phyloP scores from a whole-genome alignment of 192 early-diverging fungal species.

The Mortierella hygrophila region DNA sequence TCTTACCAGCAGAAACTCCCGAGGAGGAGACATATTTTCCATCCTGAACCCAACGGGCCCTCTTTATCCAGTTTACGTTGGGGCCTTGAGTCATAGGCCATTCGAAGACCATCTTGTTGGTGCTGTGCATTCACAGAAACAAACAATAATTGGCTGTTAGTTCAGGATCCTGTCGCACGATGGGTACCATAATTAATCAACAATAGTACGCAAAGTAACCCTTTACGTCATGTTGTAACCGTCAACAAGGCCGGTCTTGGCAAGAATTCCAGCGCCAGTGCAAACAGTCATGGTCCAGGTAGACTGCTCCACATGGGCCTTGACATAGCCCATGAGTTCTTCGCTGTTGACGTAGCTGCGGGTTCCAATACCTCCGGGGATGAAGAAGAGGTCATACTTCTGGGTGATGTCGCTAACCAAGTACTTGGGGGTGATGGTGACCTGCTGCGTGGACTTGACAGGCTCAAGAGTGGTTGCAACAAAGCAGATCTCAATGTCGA shows the following conservation, averaged over 20 bases:
- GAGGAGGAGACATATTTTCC: slow-evolving; percentile 59
- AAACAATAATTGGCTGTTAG: neutral
- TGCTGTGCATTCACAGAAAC: slow-evolving; percentile 9
- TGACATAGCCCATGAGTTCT: slow-evolving; percentile 13
- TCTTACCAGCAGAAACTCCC: slow-evolving; percentile 60
- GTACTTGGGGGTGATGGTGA: slow-evolving; percentile 37
- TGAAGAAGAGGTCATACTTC: slow-evolving; percentile 49
- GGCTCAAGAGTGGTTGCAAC: slow-evolving; percentile 23
- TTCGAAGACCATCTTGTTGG: slow-evolving; percentile 44
- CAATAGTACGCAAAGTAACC: neutral
- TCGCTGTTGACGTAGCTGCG: slow-evolving; percentile 15
- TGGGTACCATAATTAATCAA: neutral
- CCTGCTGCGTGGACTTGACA: slow-evolving; percentile 18
- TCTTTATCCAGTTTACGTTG: slow-evolving; percentile 63
- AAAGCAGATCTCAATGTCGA: slow-evolving; percentile 42
- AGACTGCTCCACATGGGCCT: slow-evolving; percentile 9
- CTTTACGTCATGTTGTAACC: slow-evolving; percentile 57
- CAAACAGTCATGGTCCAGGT: slow-evolving; percentile 62
- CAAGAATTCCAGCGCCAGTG: slow-evolving; percentile 59
- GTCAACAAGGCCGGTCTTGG: slow-evolving; percentile 63
- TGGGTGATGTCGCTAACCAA: slow-evolving; percentile 36
- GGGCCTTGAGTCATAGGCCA: slow-evolving; percentile 13
- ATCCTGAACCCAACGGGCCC: slow-evolving; percentile 66
- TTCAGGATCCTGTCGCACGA: neutral
- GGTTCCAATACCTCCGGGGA: slow-evolving; percentile 47